Conservation (phyloP, 2,329 filamentous ascomycete species). For the Colletotrichum scovillei region DNA sequence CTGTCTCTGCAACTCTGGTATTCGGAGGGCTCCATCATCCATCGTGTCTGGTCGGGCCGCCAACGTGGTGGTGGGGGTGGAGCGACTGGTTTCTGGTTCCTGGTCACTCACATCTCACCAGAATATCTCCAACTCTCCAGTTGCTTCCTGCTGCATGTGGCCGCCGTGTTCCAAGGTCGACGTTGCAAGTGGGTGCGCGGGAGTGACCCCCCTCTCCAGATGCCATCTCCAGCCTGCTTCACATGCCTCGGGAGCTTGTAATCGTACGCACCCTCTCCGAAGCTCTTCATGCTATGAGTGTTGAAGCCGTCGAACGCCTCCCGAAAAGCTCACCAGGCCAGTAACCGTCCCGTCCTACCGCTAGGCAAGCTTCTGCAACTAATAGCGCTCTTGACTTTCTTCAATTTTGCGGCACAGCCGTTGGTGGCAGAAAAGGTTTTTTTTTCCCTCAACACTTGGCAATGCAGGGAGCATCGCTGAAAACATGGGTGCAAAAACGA, state of each 20-base stretch:
- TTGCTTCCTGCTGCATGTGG: slow-evolving; percentile 3
- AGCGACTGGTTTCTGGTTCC: slow-evolving; percentile 9
- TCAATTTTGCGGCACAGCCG: background rate
- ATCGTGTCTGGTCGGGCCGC: slow-evolving; percentile 25
- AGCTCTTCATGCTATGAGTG: background rate
- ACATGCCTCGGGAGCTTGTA: background rate
- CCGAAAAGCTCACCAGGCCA: background rate
- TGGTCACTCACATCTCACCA: slow-evolving; percentile 15
- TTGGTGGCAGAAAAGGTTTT: slow-evolving; percentile 1
- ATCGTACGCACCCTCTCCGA: background rate
- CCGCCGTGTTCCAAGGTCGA: background rate
- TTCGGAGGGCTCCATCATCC: background rate
- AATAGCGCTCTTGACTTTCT: background rate
- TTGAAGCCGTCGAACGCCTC: background rate
- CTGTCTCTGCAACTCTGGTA: background rate
- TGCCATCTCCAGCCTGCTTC: background rate
- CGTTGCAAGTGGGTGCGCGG: background rate
- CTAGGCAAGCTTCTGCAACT: background rate
- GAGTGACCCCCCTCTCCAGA: slow-evolving; percentile 3
- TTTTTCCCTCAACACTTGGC: slow-evolving; percentile 29
- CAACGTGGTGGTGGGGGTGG: slow-evolving; percentile 23
- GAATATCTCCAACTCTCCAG: slow-evolving; percentile 5
- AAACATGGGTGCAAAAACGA: slow-evolving; percentile 4
- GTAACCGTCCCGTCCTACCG: background rate
- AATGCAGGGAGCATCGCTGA: slow-evolving; percentile 27